Evolutionary conservation across 75 land plant genomes (phyloP).

Genomic region (Pseudotsuga menziesii): DNA sequence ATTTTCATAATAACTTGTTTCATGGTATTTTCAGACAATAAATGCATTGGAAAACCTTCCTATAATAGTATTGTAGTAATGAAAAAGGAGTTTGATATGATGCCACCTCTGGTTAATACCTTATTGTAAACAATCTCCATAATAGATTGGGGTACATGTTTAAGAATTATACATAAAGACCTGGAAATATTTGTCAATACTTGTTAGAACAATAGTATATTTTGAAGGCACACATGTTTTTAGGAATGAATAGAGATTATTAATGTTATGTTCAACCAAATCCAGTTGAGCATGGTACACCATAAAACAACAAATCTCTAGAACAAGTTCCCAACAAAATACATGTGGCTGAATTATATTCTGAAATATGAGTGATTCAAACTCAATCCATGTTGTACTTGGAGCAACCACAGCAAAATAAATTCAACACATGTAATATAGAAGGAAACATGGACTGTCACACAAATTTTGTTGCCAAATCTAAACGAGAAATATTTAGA

Average conservation of each 20-base stretch:
- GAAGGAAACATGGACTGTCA: constrained; percentile 52
- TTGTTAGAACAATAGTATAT: constrained; percentile 16
- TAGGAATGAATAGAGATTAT: constrained; percentile 42
- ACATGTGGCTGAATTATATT: constrained; percentile 78
- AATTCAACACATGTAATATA: constrained; percentile 46
- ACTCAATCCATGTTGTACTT: constrained; percentile 49
- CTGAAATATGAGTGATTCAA: constrained; percentile 56
- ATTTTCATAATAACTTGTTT: constrained; percentile 24
- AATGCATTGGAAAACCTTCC: constrained; percentile 74
- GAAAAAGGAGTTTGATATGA: constrained; percentile 20
- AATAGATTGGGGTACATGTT: constrained; percentile 22
- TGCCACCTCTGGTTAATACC: constrained; percentile 27
- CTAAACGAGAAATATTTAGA: constrained; percentile 26
- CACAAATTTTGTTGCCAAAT: constrained; percentile 16
- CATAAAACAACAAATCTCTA: constrained; percentile 89
- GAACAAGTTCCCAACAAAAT: constrained; percentile 64
- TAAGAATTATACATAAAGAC: constrained; percentile 48
- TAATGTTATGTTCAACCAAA: constrained; percentile 35
- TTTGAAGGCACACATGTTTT: constrained; percentile 33
- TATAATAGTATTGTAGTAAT: constrained; percentile 47
- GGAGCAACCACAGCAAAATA: constrained; percentile 56
- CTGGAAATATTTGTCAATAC: constrained; percentile 61
- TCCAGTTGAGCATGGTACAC: constrained; percentile 56
- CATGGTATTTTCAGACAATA: constrained; percentile 42
- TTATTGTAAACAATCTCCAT: constrained; percentile 36